Base-by-base conservation (phyloP, 179 eudicot species). In the Gypsophila paniculata region DNA sequence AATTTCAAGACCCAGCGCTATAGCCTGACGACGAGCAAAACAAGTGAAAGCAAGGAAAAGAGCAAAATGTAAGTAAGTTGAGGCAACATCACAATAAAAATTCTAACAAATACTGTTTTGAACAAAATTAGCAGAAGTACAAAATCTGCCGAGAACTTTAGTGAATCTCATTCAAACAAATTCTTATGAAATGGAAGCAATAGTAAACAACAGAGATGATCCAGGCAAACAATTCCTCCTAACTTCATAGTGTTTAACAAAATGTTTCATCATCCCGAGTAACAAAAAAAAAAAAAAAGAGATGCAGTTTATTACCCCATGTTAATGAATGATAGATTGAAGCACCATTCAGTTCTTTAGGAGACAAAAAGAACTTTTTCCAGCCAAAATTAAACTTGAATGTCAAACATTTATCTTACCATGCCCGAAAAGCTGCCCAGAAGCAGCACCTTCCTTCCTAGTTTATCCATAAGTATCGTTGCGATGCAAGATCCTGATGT, bases 371-470 rank as follows among this genome's bases (percentile, higher is more conserved):
- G n/a, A n/a, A n/a, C n/a, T n/a, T n/a, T n/a, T n/a, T n/a, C n/a
- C n/a, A n/a, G n/a, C n/a, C n/a, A n/a, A n/a, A n/a, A n/a, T n/a
- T n/a, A n/a, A n/a, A 54, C 7, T 14, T 32, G 18, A 52, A 8
- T 6, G 62, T 36, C 22, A 22, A 74, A 23, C 21, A n/a, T 11
- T 61, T 52, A 51, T 25, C 82, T 84, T 81, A 84, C 98, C 98
- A 92, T 92, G 79, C 98, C 98, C 76, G 81, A 68, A 83, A 90
- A 92, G 77, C 98, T 92, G 68, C 94, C 85, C 60, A 87, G 71
- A 75, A 92, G 98, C 81, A 92, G 98, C 78, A 84, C 85, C 77
- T 80, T 92, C 82, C 98, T 90, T 77, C 98, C 98, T 72, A 92
- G 82, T 76, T 78, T 92, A 81, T 92, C 98, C 98, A 92, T 92